Evolutionary conservation across 371 early-diverging fungal species (phyloP), one percentile per base, ranked within the genome.

Genomic region (Apophysomyces elegans): DNA sequence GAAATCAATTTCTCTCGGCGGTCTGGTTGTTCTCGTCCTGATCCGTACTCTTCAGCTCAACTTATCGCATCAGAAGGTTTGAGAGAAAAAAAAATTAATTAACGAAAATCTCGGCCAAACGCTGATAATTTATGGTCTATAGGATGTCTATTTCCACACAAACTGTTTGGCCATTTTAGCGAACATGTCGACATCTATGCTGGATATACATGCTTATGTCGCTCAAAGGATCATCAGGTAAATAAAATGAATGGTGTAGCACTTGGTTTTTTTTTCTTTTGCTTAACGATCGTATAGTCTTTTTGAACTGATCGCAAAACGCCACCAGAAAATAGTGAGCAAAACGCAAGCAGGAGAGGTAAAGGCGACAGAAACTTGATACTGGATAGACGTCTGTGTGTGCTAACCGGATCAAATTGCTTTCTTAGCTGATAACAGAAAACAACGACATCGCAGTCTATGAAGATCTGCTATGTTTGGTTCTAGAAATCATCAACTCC

Each of bases 221-320:
- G 90, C 93, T 1, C 91, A 91, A 63, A 69, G 89, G 26, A 68
- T 92, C 32, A 84, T 90, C n/a, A 86, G 82, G 90, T 89, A 84
- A 59, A 59, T 64, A 35, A 14, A 14, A n/a, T 5, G 54, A 18
- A 47, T 13, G 21, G 13, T 5, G 12, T 13, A 18, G 46, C 6
- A 45, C 46, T 45, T 45, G 16, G 6, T 7, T 9, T 9, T 9
- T 9, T 12, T 12, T 12, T 14, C 2, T 12, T 43, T 43, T 13
- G 13, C 16, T 45, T 13, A 18, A 4, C 13, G 16, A 43, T 14
- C 0, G 4, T 2, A 12, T 63, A 90, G 89, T 36, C 64, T 92
- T 32, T 90, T 89, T 68, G 91, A 92, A 59, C 63, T 86, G 50
- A 81, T 92, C 38, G 81, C 90, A 18, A 83, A 85, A 69, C 77